Evolutionary conservation across 257 asterid species (phyloP), one percentile per base, ranked within the genome.

Genomic region (Nicotiana tomentosiformis): DNA sequence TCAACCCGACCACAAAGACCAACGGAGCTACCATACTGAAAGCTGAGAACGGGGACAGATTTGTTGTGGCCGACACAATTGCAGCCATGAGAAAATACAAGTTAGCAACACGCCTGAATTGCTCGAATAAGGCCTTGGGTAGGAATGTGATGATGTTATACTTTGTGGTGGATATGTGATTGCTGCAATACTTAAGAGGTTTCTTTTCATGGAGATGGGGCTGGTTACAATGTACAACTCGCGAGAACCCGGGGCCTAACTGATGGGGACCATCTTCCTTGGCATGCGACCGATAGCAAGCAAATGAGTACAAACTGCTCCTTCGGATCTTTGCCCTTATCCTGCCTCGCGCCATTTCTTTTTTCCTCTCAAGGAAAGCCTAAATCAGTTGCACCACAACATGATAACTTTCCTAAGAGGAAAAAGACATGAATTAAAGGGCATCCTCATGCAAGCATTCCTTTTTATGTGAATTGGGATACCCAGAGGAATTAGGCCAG

Each of bases 101-200:
- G 88, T 94, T 94, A 84, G 98, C 98, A 58, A 96, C 97, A 33
- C 98, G 97, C 68, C 97, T 90, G 86, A 96, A 96, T 74, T 96
- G 99, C 85, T 96, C 99, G 46, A 96, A 94, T 72, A 91, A 84
- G 43, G 99, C 99, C 92, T 94, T 96, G 30, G 99, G 99, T 77
- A 96, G 83, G 89, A 96, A 96, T 10, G 97, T 89, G 20, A 92
- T 65, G 84, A 96, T 77, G 84, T 96, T 94, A 85, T 96, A 96
- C 89, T 96, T 96, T 12, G 99, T 96, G 62, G 99, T 96, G 32
- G 98, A 88, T 85, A 93, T 94, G 58, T 92, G 88, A 85, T 96
- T 96, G 8, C 85, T 46, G 88, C 96, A 90, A 82, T 96, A 96
- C 49, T 86, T 92, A 49, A 89, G 90, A 60, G 97, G 97, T 81